These are phyloP conservation scores for Leavenworthia alabamica DNA, from an alignment of 345 rosid species.

Conservation along the genomic window DNA sequence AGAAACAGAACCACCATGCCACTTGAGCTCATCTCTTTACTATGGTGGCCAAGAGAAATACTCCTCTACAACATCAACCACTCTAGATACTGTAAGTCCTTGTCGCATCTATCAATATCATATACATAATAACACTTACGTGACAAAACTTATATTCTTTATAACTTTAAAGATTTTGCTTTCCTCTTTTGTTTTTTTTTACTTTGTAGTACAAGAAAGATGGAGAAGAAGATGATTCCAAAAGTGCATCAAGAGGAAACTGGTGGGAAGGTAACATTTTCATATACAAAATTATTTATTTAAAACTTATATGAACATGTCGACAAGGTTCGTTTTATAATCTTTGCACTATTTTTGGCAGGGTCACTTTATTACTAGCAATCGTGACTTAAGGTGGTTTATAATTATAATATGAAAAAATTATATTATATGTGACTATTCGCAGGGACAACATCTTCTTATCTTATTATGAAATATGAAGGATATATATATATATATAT, in stretches of 20 bases:
- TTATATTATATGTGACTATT: too few relatives aligned
- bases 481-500: too few relatives aligned
- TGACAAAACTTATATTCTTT: slow-evolving; percentile 3
- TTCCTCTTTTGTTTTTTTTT: neutral
- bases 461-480: too few relatives aligned
- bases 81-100: slow-evolving; percentile 39
- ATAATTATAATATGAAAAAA: too few relatives aligned
- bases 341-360: slow-evolving; percentile 16
- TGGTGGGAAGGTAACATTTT: slow-evolving; percentile 84
- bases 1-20: slow-evolving; percentile 60
- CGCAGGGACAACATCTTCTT: neutral
- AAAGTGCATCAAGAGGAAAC: slow-evolving; percentile 76
- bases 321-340: neutral
- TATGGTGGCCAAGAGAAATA: slow-evolving; percentile 94
- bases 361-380: slow-evolving; percentile 56
- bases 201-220: slow-evolving; percentile 53
- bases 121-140: slow-evolving; percentile 3
- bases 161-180: slow-evolving; percentile 4
- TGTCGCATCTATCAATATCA: slow-evolving; percentile 15
- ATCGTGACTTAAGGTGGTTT: slow-evolving; percentile 10
- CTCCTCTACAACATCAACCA: slow-evolving; percentile 41
- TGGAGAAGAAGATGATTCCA: slow-evolving; percentile 45
- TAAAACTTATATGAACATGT: neutral
- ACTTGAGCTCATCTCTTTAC: slow-evolving; percentile 81
- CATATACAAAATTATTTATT: neutral